These are phyloP conservation scores for Nicotiana paniculata DNA, from an alignment of 257 asterid genomes.

Conservation along the genomic window DNA sequence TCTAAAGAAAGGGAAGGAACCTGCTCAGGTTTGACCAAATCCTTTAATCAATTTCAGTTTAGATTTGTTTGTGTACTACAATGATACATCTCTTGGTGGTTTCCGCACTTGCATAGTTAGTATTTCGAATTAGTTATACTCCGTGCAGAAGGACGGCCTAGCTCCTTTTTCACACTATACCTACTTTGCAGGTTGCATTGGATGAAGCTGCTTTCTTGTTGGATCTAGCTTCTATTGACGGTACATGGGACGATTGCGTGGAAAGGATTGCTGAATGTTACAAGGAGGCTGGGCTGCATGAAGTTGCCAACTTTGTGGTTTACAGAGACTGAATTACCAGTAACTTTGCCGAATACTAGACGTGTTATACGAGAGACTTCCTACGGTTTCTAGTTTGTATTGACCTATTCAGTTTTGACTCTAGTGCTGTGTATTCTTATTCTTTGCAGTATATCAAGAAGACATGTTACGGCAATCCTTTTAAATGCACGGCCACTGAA, in stretches of 20 bases:
- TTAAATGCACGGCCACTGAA: neutral
- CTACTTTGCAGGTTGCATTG: slow-evolving; percentile 50
- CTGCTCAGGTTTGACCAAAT: slow-evolving; percentile 55
- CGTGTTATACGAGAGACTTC: neutral
- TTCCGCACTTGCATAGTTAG: neutral
- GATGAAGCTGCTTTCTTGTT: slow-evolving; percentile 94
- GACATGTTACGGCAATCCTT: neutral
- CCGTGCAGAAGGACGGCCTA: neutral
- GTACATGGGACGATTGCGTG: slow-evolving; percentile 66
- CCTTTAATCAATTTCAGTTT: neutral
- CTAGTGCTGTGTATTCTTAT: neutral
- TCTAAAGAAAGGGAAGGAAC: slow-evolving; percentile 81
- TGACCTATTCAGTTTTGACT: neutral
- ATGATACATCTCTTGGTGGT: neutral
- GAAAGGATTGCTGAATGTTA: slow-evolving; percentile 77
- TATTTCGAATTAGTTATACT: neutral
- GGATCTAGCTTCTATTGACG: slow-evolving; percentile 90
- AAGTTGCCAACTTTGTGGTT: slow-evolving; percentile 66
- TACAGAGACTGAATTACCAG: slow-evolving; percentile 39
- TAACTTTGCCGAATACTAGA: neutral
- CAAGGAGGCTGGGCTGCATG: slow-evolving; percentile 60
- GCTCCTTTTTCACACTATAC: neutral
- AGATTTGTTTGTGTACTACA: neutral
- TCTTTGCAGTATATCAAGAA: neutral
- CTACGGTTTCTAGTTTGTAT: neutral